Percentiles rank a stretch among this genome's conserved stretches.
These are phyloP conservation scores for Salix caprea DNA, from an alignment of 345 rosid species.

Conservation along the genomic window DNA sequence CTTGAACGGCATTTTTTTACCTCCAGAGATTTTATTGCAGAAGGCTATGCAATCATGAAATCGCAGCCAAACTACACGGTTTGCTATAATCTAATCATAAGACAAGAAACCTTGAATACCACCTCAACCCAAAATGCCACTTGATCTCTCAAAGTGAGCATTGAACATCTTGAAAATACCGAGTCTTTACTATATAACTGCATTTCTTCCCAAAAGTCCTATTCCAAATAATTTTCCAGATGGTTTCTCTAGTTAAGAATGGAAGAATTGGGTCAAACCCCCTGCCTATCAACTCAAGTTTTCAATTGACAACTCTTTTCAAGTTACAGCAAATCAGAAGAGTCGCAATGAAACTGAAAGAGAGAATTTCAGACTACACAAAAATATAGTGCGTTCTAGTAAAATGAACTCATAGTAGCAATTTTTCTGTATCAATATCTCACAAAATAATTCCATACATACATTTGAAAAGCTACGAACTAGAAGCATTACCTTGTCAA, in stretches of 20 bases:
- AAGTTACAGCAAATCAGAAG: neutral
- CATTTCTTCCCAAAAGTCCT: neutral
- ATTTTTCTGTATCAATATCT: slow-evolving; percentile 10
- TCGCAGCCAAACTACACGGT: too few species aligned
- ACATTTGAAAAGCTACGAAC: slow-evolving; percentile 2
- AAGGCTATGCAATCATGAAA: too few species aligned
- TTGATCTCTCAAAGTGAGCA: too few species aligned
- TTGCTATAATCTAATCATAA: too few species aligned
- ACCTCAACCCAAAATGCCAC: too few species aligned
- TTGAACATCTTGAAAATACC: neutral
- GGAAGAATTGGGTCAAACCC: too few species aligned
- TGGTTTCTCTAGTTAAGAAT: neutral
- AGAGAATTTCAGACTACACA: neutral
- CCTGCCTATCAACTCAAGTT: neutral
- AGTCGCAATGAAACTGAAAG: neutral
- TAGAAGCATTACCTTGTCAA: slow-evolving; percentile 23
- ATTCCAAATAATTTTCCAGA: neutral
- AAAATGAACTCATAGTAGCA: neutral
- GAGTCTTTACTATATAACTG: too few species aligned
- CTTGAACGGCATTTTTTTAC: too few species aligned
- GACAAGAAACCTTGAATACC: too few species aligned
- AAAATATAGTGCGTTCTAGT: neutral
- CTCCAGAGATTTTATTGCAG: too few species aligned
- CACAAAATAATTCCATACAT: slow-evolving; percentile 10
- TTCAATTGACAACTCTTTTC: too few species aligned